Conservation (phyloP, 495 filamentous ascomycete species). For the Lindgomyces ingoldianus region DNA sequence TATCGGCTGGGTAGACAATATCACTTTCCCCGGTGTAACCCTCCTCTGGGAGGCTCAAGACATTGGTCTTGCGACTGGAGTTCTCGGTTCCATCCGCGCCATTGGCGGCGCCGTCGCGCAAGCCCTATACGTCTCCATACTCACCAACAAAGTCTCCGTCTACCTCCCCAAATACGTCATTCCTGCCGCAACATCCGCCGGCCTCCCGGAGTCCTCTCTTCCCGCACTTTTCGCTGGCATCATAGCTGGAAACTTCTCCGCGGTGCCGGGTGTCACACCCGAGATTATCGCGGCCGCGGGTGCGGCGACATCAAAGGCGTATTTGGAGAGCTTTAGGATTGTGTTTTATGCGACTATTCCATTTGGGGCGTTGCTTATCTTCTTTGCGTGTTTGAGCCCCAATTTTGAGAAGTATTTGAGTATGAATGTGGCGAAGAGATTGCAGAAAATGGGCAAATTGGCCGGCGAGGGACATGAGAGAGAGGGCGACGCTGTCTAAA, state of each 20-base stretch:
- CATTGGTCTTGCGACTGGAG: slow-evolving; percentile 53
- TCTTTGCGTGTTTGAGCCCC: slow-evolving; percentile 46
- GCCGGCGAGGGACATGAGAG: slow-evolving; percentile 31
- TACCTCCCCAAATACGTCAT: slow-evolving; percentile 48
- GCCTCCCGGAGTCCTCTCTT: slow-evolving; percentile 49
- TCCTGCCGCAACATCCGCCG: slow-evolving; percentile 48
- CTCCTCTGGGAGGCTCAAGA: slow-evolving; percentile 43
- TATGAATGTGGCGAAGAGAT: slow-evolving; percentile 45
- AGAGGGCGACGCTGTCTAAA: slow-evolving; percentile 27
- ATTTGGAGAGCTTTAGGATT: slow-evolving; percentile 49
- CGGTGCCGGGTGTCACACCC: slow-evolving; percentile 50
- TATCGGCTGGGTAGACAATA: slow-evolving; percentile 42
- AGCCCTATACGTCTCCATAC: slow-evolving; percentile 53
- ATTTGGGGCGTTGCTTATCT: slow-evolving; percentile 50
- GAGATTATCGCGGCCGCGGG: slow-evolving; percentile 44
- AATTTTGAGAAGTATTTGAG: slow-evolving; percentile 45
- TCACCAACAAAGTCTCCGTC: slow-evolving; percentile 47
- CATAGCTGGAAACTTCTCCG: slow-evolving; percentile 42
- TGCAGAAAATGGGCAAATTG: slow-evolving; percentile 41
- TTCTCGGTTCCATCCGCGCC: slow-evolving; percentile 45
- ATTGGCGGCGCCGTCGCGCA: slow-evolving; percentile 42
- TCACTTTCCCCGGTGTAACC: slow-evolving; percentile 38
- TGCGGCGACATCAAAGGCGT: slow-evolving; percentile 45
- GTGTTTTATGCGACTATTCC: slow-evolving; percentile 54
- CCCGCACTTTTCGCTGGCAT: slow-evolving; percentile 47